These are phyloP conservation scores for Epichloe brachyelytri DNA, from an alignment of 2,329 filamentous ascomycete species.

Conservation along the genomic window DNA sequence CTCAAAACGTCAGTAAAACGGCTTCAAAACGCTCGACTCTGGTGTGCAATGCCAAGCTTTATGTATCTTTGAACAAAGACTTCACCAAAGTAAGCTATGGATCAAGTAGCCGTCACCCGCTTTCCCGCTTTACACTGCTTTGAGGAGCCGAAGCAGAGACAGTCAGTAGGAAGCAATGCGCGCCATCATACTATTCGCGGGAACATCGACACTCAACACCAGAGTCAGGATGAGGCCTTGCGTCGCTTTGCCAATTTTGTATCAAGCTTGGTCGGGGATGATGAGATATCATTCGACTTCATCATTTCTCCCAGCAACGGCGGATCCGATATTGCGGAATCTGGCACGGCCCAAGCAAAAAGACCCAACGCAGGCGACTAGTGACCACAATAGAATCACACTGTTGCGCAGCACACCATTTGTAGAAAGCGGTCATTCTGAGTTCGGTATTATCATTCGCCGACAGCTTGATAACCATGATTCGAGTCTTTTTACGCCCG, in stretches of 20 bases:
- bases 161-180: too few relatives aligned
- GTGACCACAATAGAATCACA: not conserved
- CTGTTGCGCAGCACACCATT: not conserved
- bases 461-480: not conserved
- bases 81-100: not conserved
- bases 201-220: not conserved
- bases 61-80: not conserved
- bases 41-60: not conserved
- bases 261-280: not conserved
- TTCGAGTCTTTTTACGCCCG: not conserved
- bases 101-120: not conserved
- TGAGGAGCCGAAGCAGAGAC: not conserved
- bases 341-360: not conserved
- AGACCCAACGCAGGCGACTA: not conserved
- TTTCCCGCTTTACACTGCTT: not conserved
- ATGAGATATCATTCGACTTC: conserved; percentile 3
- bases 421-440: not conserved
- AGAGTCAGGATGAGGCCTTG: not conserved
- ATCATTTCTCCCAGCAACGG: not conserved
- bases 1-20: not conserved
- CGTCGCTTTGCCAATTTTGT: not conserved
- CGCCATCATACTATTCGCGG: not conserved
- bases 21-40: not conserved
- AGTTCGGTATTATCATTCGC: not conserved
- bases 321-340: not conserved